Evolutionary conservation across 257 asterid species (phyloP).

Genomic region (Verbena officinalis): DNA sequence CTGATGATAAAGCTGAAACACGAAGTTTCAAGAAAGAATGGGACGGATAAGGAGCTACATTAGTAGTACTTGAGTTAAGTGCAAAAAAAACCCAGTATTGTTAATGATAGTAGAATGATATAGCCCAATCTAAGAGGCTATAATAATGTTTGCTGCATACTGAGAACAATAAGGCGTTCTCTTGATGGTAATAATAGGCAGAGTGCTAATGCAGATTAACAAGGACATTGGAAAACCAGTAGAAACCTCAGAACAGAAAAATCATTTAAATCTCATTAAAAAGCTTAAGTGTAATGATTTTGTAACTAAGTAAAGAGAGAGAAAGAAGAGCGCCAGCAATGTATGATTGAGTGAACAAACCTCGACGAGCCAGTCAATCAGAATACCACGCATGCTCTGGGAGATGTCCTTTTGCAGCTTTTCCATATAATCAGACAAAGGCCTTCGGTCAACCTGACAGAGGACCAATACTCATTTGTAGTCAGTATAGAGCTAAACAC

Average conservation of each 20-base stretch:
- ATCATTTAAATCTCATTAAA: slow-evolving; percentile 9
- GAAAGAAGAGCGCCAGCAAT: neutral
- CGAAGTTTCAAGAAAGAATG: slow-evolving; percentile 14
- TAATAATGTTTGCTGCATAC: neutral
- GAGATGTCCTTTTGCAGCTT: slow-evolving; percentile 77
- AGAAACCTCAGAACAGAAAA: neutral
- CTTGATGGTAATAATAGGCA: slow-evolving; percentile 4
- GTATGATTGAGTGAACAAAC: slow-evolving; percentile 47
- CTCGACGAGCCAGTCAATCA: slow-evolving; percentile 99
- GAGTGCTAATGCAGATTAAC: neutral
- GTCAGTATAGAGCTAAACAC: slow-evolving; percentile 11
- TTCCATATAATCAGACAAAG: slow-evolving; percentile 78
- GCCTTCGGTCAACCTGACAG: slow-evolving; percentile 75
- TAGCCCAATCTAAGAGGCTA: neutral
- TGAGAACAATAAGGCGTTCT: neutral
- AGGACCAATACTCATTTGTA: slow-evolving; percentile 23
- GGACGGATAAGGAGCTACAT: neutral
- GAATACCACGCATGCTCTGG: slow-evolving; percentile 78
- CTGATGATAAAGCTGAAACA: slow-evolving; percentile 3
- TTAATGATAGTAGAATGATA: neutral
- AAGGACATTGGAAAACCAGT: neutral
- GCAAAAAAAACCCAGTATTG: neutral
- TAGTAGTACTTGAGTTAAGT: neutral
- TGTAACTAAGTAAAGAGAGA: slow-evolving; percentile 12
- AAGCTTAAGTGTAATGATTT: slow-evolving; percentile 7